phyloP scores from a whole-genome alignment of 192 early-diverging fungal species.

The Blastocladiella britannica region DNA sequence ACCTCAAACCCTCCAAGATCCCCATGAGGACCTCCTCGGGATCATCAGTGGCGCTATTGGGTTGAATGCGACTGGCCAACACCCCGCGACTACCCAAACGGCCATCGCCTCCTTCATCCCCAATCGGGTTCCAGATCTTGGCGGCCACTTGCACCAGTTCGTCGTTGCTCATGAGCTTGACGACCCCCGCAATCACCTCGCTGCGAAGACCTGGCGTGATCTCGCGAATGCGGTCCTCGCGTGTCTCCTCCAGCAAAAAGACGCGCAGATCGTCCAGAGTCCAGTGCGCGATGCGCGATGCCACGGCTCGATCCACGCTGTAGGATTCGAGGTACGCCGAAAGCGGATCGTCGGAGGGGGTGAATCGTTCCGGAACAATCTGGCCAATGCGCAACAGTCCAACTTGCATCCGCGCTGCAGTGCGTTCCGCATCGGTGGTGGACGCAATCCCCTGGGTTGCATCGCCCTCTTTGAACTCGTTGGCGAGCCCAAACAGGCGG shows the following conservation, averaged over 20 bases:
- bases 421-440: background rate
- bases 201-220: background rate
- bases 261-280: background rate
- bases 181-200: constrained; percentile 1
- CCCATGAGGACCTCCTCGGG: background rate
- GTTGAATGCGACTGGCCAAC: background rate
- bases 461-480: constrained; percentile 2
- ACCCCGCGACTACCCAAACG: background rate
- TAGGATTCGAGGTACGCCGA: background rate
- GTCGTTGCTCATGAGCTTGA: constrained; percentile 2
- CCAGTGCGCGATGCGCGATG: background rate
- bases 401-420: background rate
- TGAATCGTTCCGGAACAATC: background rate
- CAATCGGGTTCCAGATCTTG: constrained; percentile 1
- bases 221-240: background rate
- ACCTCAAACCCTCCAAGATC: background rate
- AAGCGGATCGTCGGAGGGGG: background rate
- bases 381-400: background rate
- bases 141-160: background rate
- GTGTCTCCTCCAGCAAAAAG: background rate
- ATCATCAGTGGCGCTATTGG: background rate
- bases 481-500: background rate
- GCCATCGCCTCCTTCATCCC: too few relatives aligned
- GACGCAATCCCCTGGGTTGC: background rate
- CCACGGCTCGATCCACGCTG: background rate